These are phyloP conservation scores for Aspergillus sp. DNA, from an alignment of 2,329 filamentous ascomycete genomes.

Conservation along the genomic window DNA sequence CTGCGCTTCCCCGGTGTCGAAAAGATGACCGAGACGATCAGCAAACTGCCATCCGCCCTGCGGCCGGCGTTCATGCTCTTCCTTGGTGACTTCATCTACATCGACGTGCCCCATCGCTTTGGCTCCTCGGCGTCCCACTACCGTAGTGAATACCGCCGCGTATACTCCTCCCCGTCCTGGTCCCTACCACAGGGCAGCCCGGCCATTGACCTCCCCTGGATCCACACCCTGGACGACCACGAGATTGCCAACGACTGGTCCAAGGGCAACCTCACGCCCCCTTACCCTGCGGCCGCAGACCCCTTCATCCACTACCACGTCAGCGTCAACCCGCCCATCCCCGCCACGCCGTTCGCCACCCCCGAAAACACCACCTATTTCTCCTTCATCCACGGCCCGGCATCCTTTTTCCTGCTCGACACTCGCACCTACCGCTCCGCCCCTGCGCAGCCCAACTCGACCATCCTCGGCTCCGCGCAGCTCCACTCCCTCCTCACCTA, in stretches of 20 bases:
- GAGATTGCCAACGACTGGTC: slow-evolving; percentile 93
- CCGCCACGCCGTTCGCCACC: slow-evolving; percentile 48
- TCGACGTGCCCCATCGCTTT: slow-evolving; percentile 79
- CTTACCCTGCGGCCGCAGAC: slow-evolving; percentile 76
- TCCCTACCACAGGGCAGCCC: slow-evolving; percentile 64
- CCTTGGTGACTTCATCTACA: slow-evolving; percentile 49
- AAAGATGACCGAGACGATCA: slow-evolving; percentile 71
- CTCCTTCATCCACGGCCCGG: slow-evolving; percentile 83
- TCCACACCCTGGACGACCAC: slow-evolving; percentile 94
- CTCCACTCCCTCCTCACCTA: slow-evolving; percentile 76
- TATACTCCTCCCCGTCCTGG: slow-evolving; percentile 97
- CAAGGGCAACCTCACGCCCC: slow-evolving; percentile 72
- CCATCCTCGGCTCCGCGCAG: slow-evolving; percentile 82
- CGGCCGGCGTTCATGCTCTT: slow-evolving; percentile 60
- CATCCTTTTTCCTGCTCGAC: slow-evolving; percentile 92
- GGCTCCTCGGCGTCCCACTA: slow-evolving; percentile 74
- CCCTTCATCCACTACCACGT: slow-evolving; percentile 87
- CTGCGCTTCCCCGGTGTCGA: slow-evolving; percentile 78
- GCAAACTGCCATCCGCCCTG: slow-evolving; percentile 60
- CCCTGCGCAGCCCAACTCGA: slow-evolving; percentile 59
- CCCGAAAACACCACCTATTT: slow-evolving; percentile 74
- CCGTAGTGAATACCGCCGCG: slow-evolving; percentile 85
- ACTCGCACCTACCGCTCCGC: slow-evolving; percentile 78
- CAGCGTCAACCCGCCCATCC: slow-evolving; percentile 73
- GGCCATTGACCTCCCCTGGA: slow-evolving; percentile 72